Conservation (phyloP, 306 rosid species). For the Gastrolobium bilobum region DNA sequence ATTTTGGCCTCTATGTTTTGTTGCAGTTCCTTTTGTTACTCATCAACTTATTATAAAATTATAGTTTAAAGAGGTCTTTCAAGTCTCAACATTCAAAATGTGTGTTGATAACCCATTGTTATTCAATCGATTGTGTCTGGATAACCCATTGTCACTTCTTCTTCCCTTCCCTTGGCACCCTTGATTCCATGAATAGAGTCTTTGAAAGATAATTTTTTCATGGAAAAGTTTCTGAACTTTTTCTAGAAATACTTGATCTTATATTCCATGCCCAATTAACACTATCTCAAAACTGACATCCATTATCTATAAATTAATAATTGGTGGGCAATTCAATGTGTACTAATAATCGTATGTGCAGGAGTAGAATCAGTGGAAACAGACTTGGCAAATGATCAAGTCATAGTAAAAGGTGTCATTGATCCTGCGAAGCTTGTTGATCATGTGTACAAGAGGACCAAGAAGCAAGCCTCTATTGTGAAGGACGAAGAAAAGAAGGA, state of each 20-base stretch:
- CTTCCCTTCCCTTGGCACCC: not conserved
- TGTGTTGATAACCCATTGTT: no score
- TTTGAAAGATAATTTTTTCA: not conserved
- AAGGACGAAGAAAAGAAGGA: slow-evolving; percentile 62
- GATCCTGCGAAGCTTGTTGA: slow-evolving; percentile 69
- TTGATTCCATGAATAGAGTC: not conserved
- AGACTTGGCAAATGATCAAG: slow-evolving; percentile 63
- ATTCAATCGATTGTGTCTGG: no score
- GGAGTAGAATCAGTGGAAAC: slow-evolving; percentile 85
- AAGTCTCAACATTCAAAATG: no score
- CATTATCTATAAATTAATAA: not conserved
- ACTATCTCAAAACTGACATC: not conserved
- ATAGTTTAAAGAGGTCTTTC: no score
- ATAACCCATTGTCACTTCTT: not conserved
- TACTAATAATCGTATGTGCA: slow-evolving; percentile 39
- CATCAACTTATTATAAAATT: no score
- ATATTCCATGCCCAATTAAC: not conserved
- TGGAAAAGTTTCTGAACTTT: not conserved
- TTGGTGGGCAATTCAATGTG: not conserved
- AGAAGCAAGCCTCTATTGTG: slow-evolving; percentile 71
- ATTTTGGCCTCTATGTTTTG: not conserved
- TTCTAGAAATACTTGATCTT: not conserved
- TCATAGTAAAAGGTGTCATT: slow-evolving; percentile 69
- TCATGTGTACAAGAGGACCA: slow-evolving; percentile 64
- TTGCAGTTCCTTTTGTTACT: not conserved